A percentile compares a stretch with the other conserved stretches of the same genome.
Evolutionary conservation across 169 alveolate species (phyloP).

Genomic region (Plasmodium chabaudi): DNA sequence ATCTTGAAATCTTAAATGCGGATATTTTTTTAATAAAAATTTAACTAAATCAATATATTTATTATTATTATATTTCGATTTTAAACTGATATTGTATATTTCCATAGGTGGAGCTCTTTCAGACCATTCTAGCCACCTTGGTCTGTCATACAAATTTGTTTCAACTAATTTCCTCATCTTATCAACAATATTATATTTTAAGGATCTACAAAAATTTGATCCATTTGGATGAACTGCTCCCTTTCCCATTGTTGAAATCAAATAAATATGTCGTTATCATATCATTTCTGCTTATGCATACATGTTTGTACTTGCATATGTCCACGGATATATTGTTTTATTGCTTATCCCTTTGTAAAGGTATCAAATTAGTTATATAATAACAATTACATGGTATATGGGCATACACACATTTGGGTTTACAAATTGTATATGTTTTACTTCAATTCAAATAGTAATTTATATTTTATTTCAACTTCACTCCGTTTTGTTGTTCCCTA

Average conservation of each 20-base stretch:
- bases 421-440: no score
- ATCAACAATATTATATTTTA: slow-evolving; percentile 86
- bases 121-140: slow-evolving; percentile 88
- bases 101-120: slow-evolving; percentile 88
- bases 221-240: slow-evolving; percentile 81
- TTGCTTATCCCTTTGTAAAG: no score
- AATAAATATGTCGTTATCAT: not conserved
- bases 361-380: no score
- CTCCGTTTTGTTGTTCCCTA: no score
- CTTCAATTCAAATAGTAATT: no score
- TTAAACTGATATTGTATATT: slow-evolving; percentile 80
- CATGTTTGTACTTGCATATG: no score
- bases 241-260: slow-evolving; percentile 54
- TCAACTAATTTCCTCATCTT: slow-evolving; percentile 85
- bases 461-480: no score
- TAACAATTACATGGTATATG: no score
- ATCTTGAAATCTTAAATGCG: slow-evolving; percentile 88
- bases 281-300: no score
- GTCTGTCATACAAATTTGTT: slow-evolving; percentile 83
- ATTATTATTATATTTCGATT: slow-evolving; percentile 79
- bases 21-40: slow-evolving; percentile 84
- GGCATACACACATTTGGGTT: no score
- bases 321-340: no score
- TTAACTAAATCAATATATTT: slow-evolving; percentile 82
- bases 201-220: slow-evolving; percentile 82